Conservation (phyloP, 495 filamentous ascomycete genomes). For the Aspergillus steynii region DNA sequence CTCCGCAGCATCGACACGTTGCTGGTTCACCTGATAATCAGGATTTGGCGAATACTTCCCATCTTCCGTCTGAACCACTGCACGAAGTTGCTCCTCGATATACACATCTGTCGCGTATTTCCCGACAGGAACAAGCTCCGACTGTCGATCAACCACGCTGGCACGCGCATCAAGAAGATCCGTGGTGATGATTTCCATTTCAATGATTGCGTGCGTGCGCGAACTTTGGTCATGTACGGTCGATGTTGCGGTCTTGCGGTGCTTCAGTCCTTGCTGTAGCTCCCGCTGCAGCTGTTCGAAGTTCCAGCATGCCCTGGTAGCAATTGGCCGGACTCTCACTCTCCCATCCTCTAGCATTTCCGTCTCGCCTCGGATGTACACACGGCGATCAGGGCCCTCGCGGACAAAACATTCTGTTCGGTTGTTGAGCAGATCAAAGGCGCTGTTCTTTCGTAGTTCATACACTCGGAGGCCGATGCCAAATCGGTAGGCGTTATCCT, state of each 20-base stretch:
- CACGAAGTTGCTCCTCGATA: slow-evolving; percentile 21
- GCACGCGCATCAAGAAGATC: slow-evolving; percentile 20
- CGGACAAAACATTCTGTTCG: slow-evolving; percentile 25
- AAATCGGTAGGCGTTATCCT: slow-evolving; percentile 7
- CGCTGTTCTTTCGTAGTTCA: slow-evolving; percentile 26
- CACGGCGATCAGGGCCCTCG: slow-evolving; percentile 20
- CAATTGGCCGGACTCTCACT: slow-evolving; percentile 25
- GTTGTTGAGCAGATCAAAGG: slow-evolving; percentile 27
- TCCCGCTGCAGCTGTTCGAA: slow-evolving; percentile 20
- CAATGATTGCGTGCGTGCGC: slow-evolving; percentile 28
- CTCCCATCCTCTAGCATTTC: slow-evolving; percentile 25
- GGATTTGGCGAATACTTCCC: slow-evolving; percentile 26
- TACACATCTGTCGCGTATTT: slow-evolving; percentile 29
- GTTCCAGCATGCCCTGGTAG: slow-evolving; percentile 25
- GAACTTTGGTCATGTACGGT: slow-evolving; percentile 29
- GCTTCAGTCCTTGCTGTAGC: slow-evolving; percentile 17
- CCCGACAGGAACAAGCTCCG: slow-evolving; percentile 25
- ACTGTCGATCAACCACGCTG: slow-evolving; percentile 24
- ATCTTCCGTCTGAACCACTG: slow-evolving; percentile 7
- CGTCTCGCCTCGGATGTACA: slow-evolving; percentile 27
- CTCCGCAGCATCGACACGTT: slow-evolving; percentile 26
- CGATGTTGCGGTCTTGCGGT: slow-evolving; percentile 23
- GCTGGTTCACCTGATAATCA: slow-evolving; percentile 21
- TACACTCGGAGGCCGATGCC: slow-evolving; percentile 27
- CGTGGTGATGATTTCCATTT: slow-evolving; percentile 24